Base-by-base conservation (phyloP, 129 eudicot species). In the Ambrosia trifida region DNA sequence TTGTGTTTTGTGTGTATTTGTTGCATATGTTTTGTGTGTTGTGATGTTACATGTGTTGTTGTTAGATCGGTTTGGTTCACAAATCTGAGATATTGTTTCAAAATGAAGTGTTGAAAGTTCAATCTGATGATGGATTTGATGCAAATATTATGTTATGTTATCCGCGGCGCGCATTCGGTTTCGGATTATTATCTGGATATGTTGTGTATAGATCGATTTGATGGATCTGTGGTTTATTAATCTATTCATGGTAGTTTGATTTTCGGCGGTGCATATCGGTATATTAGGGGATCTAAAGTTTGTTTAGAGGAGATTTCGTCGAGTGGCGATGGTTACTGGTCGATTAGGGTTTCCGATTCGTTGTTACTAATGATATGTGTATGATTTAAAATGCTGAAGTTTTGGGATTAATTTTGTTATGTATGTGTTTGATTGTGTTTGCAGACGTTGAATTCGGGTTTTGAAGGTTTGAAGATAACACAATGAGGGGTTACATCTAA, bases 401-500 rank as follows among this genome's bases (percentile, higher is more conserved):
- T 19, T 45, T 41, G 54, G 49, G 13, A 35, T 32, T 36, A 49
- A 31, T 50, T 76, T 76, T 40, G 36, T 65, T 31, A 38, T 68
- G 67, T 76, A 57, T 76, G 61, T 68, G 4, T 43, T 46, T 76
- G 74, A 67, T 68, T 28, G 19, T 56, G 19, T 56, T 68, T 76
- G 59, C 80, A 76, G 80, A 52, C 32, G 33, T 13, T 76, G 74
- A 76, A 57, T 32, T 67, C 30, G 67, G 47, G 65, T 54, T 54
- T n/a, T 53, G 36, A 66, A 66, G 66, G 68, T 41, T 41, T 28
- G 57, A 56, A 57, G 44, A 18, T 59, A 68, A 68, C 44, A 76
- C 69, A 58, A 76, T 76, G 80, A 68, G 80, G 80, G 80, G 62
- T 51, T 41, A 67, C 74, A 33, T 41, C 74, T 76, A 57, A 76